phyloP scores from a whole-genome alignment of 257 asterid genomes.

The Solanum rostratum region DNA sequence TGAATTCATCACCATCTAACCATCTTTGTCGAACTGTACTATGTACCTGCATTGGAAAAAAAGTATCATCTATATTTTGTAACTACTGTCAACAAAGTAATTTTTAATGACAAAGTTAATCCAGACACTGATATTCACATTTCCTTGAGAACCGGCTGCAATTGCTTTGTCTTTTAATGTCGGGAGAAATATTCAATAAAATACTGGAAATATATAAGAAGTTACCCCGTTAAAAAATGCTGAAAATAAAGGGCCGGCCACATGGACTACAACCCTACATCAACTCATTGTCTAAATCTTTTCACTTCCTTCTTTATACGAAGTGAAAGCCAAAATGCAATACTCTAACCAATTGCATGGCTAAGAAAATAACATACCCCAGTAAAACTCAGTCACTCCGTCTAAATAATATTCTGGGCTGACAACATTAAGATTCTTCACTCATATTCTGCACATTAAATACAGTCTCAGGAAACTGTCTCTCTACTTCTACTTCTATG shows the following conservation, averaged over 20 bases:
- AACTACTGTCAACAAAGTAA: neutral
- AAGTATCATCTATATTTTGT: neutral
- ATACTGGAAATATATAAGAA: neutral
- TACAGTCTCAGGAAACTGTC: too few species aligned
- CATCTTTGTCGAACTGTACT: slow-evolving; percentile 84
- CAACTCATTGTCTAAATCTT: neutral
- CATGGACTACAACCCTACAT: neutral
- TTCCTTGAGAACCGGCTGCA: neutral
- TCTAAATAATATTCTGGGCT: neutral
- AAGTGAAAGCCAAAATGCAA: neutral
- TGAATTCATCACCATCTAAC: slow-evolving; percentile 79
- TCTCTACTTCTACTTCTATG: too few species aligned
- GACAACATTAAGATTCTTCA: neutral
- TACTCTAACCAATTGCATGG: neutral
- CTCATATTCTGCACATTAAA: neutral
- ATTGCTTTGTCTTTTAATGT: neutral
- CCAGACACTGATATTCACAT: neutral
- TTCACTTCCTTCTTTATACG: neutral
- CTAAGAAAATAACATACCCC: neutral
- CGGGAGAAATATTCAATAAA: neutral
- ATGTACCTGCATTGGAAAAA: slow-evolving; percentile 44
- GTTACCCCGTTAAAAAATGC: neutral
- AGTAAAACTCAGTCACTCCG: neutral
- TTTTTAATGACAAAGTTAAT: neutral
- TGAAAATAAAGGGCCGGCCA: neutral